Evolutionary conservation across 75 land plant species (phyloP).

Genomic region (Azolla pinnata): DNA sequence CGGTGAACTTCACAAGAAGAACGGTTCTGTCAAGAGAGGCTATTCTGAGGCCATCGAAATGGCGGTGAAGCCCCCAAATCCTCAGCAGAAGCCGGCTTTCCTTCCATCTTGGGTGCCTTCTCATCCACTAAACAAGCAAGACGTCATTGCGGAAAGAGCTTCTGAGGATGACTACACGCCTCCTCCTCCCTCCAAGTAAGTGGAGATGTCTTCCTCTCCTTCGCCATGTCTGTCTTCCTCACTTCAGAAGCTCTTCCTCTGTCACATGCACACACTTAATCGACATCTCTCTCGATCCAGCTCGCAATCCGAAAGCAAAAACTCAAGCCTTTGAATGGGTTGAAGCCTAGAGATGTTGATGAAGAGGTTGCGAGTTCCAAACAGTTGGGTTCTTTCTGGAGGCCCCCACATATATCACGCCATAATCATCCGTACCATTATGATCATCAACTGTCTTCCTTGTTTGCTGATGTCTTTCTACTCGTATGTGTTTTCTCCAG

Average conservation of each 20-base stretch:
- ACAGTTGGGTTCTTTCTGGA: neutral
- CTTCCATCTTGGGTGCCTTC: neutral
- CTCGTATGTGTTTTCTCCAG: constrained; percentile 16
- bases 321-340: neutral
- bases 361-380: neutral
- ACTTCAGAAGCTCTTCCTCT: no score
- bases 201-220: no score
- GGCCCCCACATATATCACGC: neutral
- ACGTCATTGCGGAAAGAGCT: no score
- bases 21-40: neutral
- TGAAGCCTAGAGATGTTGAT: neutral
- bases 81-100: neutral
- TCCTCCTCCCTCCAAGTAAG: no score
- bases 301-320: no score
- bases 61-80: neutral
- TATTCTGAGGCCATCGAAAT: neutral
- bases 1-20: neutral
- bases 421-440: no score
- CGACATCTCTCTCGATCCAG: no score
- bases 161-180: no score
- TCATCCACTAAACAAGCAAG: no score
- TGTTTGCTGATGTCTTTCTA: neutral
- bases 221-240: no score
- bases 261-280: no score
- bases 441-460: neutral